Base-by-base conservation (phyloP, 2,329 filamentous ascomycete genomes). In the Chaetomiaceae sp. region DNA sequence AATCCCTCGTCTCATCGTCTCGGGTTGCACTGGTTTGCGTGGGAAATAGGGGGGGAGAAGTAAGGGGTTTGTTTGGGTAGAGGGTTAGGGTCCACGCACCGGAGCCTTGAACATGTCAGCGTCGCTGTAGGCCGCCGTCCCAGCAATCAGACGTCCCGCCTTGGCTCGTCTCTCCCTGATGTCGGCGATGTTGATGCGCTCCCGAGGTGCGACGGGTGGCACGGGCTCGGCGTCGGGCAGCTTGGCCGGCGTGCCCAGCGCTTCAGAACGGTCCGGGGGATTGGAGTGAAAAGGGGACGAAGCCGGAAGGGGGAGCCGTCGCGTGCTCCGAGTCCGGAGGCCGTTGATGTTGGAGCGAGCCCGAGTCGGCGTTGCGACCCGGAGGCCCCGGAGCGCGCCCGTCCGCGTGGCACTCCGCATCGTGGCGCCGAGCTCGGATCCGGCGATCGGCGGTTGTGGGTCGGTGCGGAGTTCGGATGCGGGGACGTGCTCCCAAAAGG, bases 61-160 rank as follows among this genome's bases (percentile, higher is more conserved):
- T n/a, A n/a, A n/a, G n/a, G n/a, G n/a, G n/a, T n/a, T n/a, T n/a
- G n/a, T n/a, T n/a, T n/a, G n/a, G n/a, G n/a, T n/a, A n/a, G n/a
- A 36, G 38, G 29, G 38, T 33, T 41, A 49, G 42, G 33, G 12
- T 22, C 9, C 17, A 61, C 77, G 58, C 65, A 86, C 82, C 45
- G 79, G 74, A 42, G 81, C 81, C 68, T 93, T 93, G 68, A 94
- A 96, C 72, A 86, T 81, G 58, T 90, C 84, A 64, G 86, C 87
- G 65, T 84, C 83, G 2, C 85, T 83, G 41, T 78, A 75, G 9
- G 88, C 86, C 26, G 90, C 91, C 38, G 88, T 78, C 30, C 85
- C 85, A 15, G 83, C 86, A 52, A 86, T 73, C 32, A 93, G 72
- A 58, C 79, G 81, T 3, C 84, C 84, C n/a, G 79, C 76, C 59